Evolutionary conservation across 2,329 filamentous ascomycete genomes (phyloP).

Genomic region (Ambrosiella beaveri): DNA sequence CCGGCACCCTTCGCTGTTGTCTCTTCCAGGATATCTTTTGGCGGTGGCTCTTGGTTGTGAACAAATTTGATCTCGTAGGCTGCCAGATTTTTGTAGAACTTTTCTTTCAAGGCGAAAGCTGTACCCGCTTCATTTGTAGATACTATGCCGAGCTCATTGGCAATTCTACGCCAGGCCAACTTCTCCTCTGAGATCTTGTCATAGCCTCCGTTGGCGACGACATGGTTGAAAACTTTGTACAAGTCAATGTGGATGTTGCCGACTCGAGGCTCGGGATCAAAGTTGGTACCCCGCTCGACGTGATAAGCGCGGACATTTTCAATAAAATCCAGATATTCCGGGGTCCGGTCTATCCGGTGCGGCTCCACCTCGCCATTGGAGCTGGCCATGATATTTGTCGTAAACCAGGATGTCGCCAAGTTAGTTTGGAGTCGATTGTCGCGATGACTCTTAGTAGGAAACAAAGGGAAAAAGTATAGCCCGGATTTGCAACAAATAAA

Average conservation of each 20-base stretch:
- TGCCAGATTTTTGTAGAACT: conserved; percentile 77
- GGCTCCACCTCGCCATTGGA: conserved; percentile 21
- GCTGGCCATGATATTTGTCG: conserved; percentile 19
- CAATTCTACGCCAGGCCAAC: conserved; percentile 69
- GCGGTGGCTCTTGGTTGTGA: conserved; percentile 65
- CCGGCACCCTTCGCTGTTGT: conserved; percentile 72
- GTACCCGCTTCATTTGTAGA: conserved; percentile 63
- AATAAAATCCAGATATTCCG: conserved; percentile 68
- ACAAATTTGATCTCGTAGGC: conserved; percentile 72
- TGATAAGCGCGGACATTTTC: conserved; percentile 56
- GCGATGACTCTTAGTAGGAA: neutral
- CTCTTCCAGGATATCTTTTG: conserved; percentile 74
- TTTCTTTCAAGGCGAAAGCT: conserved; percentile 70
- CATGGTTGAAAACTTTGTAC: conserved; percentile 59
- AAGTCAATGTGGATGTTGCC: conserved; percentile 62
- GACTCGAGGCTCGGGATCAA: conserved; percentile 69
- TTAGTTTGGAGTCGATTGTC: neutral
- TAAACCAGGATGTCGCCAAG: neutral
- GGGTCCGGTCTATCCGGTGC: conserved; percentile 38
- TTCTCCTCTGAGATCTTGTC: conserved; percentile 71
- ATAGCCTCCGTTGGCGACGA: conserved; percentile 65
- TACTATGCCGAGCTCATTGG: conserved; percentile 57
- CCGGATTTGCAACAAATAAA: no score
- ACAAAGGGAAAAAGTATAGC: neutral
- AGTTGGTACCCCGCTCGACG: conserved; percentile 56